Base-by-base conservation (phyloP, 148 eudicot species). In the Fallopia convolvulus region DNA sequence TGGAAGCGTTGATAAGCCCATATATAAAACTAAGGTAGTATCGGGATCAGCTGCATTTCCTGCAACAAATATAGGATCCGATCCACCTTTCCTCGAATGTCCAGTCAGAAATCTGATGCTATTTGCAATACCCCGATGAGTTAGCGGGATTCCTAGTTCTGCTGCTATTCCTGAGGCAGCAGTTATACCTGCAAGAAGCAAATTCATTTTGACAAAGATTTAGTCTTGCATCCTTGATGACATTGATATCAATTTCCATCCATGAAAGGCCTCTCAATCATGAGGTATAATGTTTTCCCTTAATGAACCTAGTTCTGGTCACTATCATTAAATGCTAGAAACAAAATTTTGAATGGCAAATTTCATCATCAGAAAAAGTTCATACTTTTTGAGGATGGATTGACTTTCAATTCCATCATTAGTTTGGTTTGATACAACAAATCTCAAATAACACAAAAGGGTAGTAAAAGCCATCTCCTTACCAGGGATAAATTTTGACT, bases 131-230 rank as follows among this genome's bases (percentile, higher is more conserved):
- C 99, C 99, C 8, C 99, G 85, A 66, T 95, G 99, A 13, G 97
- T 95, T 76, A 95, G 83, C 46, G 97, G 99, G 79, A 95, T 91
- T 55, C 99, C 97, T 33, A 95, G 82, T 78, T 95, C 99, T 21
- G 99, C 99, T 72, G 92, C 87, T 82, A 95, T 95, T 72, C 99
- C 99, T 17, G 99, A 95, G 77, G 99, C 99, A 76, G 99, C 92
- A 72, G 97, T 95, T 79, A 95, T 95, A 76, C 99, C 98, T 94
- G 81, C 76, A 81, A 85, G 70, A 52, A 39, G 18, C 26, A 32
- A 15, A 13, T 52, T 4, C 18, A 63, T 32, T 13, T 63, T 60
- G 17, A 39, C 7, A 15, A 58, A 17, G 44, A 66, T 33, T 66
- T 20, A 66, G n/a, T 36, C 15, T 66, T 66, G 42, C 71, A 33